Base-by-base conservation (phyloP, 345 rosid genomes). In the Erysimum cheiranthoides region DNA sequence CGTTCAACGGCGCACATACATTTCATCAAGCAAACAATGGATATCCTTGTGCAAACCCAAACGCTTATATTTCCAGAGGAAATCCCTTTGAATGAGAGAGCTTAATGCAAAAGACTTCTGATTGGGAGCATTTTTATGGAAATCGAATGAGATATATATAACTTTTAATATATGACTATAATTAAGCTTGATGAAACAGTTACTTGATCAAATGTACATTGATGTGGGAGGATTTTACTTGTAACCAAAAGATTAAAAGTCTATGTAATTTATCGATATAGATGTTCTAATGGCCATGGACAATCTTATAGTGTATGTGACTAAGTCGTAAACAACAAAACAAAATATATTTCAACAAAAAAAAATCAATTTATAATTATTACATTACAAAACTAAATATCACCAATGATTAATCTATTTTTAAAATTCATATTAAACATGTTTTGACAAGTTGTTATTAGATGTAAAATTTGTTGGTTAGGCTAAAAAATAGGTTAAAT, bases 41-140 rank as follows among this genome's bases (percentile, higher is more conserved):
- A 71, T 82, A 65, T 79, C 64, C 77, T 36, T 68, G 21, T 57
- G 43, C 82, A 39, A 78, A 70, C 17, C 76, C 78, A 71, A 75
- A 64, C 77, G 77, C 81, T 66, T 73, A 64, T 80, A 53, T 77
- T 63, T 70, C 84, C 47, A 81, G 86, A 70, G 86, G 91, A 69
- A 89, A 90, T 65, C 94, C 91, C 5, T 90, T 89, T 67, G 87
- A 86, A 66, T 86, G 77, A 77, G 31, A 47, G 8, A 54, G 70
- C 63, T 45, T 5, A 50, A 58, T 47, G 66, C 49, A 57, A 10
- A 61, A 50, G 28, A 47, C 40, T 68, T 45, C 4, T 50, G 14
- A 42, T 42, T 42, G n/a, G 16, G 16, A 42, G 14, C 47, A 42
- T 42, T 36, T 8, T 8, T 42, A 42, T 53, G 56, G 58, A 46